A percentile compares a stretch with the other conserved stretches of the same genome.
Evolutionary conservation across 1,284 basidiomycete genomes (phyloP).

Genomic region (Melanopsichium pennsylvanicum): DNA sequence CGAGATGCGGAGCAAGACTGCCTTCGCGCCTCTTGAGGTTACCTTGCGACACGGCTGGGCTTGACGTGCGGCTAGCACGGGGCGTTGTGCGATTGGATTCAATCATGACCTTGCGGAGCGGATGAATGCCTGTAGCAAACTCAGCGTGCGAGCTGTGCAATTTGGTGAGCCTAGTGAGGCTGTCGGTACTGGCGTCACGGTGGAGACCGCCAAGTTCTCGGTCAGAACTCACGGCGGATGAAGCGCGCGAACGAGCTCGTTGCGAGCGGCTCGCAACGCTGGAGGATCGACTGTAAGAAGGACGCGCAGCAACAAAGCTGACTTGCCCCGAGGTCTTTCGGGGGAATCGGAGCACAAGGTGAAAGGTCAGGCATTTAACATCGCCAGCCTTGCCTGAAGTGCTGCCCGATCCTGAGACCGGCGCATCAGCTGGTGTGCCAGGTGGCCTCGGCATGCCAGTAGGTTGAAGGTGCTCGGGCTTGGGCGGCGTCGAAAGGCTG

Average conservation of each 20-base stretch:
- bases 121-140: slow-evolving; percentile 37
- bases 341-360: slow-evolving; percentile 55
- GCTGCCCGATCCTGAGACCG: slow-evolving; percentile 32
- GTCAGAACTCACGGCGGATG: slow-evolving; percentile 23
- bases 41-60: slow-evolving; percentile 24
- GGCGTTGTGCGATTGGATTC: slow-evolving; percentile 46
- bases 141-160: slow-evolving; percentile 27
- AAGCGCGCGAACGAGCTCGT: slow-evolving; percentile 31
- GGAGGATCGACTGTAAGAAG: slow-evolving; percentile 35
- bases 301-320: slow-evolving; percentile 22
- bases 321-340: slow-evolving; percentile 26
- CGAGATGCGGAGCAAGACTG: slow-evolving; percentile 11
- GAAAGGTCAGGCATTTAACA: slow-evolving; percentile 53
- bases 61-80: slow-evolving; percentile 42
- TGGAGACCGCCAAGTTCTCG: slow-evolving; percentile 11
- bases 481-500: slow-evolving; percentile 43
- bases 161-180: slow-evolving; percentile 21
- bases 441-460: slow-evolving; percentile 36
- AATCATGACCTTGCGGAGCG: slow-evolving; percentile 39
- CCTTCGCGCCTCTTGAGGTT: slow-evolving; percentile 36
- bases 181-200: slow-evolving; percentile 29
- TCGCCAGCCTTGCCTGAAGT: slow-evolving; percentile 45
- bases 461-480: slow-evolving; percentile 25
- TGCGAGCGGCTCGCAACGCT: slow-evolving; percentile 26
- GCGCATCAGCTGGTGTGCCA: slow-evolving; percentile 36